Percentiles rank a stretch among this genome's conserved stretches.
phyloP scores from a whole-genome alignment of 1,139 yeast genomes.

The Taphrina betulina region DNA sequence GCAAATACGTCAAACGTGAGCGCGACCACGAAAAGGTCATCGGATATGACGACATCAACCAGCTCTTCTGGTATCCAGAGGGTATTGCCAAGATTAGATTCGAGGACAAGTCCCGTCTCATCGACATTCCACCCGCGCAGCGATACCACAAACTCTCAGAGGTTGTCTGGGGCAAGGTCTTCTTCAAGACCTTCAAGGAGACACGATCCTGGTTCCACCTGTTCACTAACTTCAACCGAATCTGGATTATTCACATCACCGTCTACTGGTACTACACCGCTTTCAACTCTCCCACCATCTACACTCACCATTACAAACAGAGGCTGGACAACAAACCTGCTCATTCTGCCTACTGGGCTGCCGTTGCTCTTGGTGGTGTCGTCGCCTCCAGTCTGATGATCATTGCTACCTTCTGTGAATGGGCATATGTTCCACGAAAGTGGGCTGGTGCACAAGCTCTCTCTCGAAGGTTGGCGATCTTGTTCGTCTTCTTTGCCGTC shows the following conservation, averaged over 20 bases:
- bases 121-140: conserved; percentile 85
- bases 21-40: conserved; percentile 89
- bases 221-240: conserved; percentile 93
- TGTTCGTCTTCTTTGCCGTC: conserved; percentile 61
- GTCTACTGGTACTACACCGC: conserved; percentile 93
- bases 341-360: conserved; percentile 87
- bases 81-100: conserved; percentile 91
- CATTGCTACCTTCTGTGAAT: conserved; percentile 84
- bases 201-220: conserved; percentile 97
- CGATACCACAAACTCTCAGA: conserved; percentile 89
- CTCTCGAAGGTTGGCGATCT: conserved; percentile 77
- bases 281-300: conserved; percentile 85
- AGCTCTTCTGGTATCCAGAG: conserved; percentile 98
- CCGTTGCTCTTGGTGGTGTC: conserved; percentile 89
- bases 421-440: conserved; percentile 94
- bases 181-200: conserved; percentile 95
- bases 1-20: conserved; percentile 95
- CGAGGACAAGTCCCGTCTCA: conserved; percentile 86
- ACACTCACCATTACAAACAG: conserved; percentile 82
- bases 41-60: conserved; percentile 98
- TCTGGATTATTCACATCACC: conserved; percentile 91
- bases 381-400: conserved; percentile 80
- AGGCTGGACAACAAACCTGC: conserved; percentile 79
- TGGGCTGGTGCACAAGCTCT: conserved; percentile 99
- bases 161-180: conserved; percentile 86